These are phyloP conservation scores for Tillandsia leiboldiana DNA, from an alignment of 176 grass and related monocot species.

Conservation along the genomic window DNA sequence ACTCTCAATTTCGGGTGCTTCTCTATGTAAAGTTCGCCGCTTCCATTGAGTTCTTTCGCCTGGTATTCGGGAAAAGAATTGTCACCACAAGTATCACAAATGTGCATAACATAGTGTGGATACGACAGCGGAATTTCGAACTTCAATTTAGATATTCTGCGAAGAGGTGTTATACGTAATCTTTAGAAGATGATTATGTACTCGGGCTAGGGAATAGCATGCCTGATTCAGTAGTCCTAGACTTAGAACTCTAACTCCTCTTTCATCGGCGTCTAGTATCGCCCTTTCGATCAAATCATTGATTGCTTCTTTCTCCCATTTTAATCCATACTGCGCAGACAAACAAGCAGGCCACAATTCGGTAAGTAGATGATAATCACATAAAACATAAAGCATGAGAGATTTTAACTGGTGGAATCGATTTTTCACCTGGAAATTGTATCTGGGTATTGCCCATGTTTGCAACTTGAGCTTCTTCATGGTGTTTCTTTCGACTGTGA, in stretches of 20 bases:
- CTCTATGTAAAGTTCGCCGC: constrained; percentile 56
- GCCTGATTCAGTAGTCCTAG: constrained; percentile 81
- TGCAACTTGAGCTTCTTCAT: constrained; percentile 71
- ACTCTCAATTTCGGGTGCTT: constrained; percentile 64
- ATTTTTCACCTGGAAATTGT: constrained; percentile 60
- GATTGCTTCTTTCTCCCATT: constrained; percentile 55
- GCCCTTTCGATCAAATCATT: constrained; percentile 67
- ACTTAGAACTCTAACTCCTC: constrained; percentile 69
- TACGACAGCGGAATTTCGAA: no score
- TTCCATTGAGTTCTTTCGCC: constrained; percentile 60
- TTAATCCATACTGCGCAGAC: constrained; percentile 51
- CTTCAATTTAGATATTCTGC: no score
- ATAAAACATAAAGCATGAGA: neutral
- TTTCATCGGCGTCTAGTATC: constrained; percentile 60
- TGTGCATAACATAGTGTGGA: neutral
- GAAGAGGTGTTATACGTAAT: no score
- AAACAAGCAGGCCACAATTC: neutral
- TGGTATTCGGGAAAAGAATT: constrained; percentile 17
- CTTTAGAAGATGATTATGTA: no score
- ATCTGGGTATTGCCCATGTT: constrained; percentile 89
- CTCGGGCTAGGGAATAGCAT: neutral
- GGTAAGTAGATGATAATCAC: neutral
- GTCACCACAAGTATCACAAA: neutral
- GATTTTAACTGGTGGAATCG: neutral
- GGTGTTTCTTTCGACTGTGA: constrained; percentile 59